Conservation (phyloP, 2,329 filamentous ascomycete genomes). For the Penicillium sp. region DNA sequence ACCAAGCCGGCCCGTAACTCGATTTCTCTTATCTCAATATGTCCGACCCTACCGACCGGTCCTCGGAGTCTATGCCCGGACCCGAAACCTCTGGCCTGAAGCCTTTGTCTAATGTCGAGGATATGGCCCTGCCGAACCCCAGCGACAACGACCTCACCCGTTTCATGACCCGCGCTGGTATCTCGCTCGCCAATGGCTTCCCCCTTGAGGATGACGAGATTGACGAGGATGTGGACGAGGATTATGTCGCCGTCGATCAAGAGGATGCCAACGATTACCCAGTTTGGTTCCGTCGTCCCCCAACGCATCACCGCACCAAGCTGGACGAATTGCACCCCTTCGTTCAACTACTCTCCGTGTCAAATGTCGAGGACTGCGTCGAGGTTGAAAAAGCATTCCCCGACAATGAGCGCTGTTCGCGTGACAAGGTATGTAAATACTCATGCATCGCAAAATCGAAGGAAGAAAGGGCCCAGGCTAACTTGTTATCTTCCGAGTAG, state of each 20-base stretch:
- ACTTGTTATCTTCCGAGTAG: slow-evolving; percentile 48
- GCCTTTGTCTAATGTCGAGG: slow-evolving; percentile 37
- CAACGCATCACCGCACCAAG: slow-evolving; percentile 40
- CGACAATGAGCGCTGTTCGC: slow-evolving; percentile 59
- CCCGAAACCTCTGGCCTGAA: slow-evolving; percentile 31
- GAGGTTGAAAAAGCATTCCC: slow-evolving; percentile 65
- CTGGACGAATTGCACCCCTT: slow-evolving; percentile 70
- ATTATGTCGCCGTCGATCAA: slow-evolving; percentile 48
- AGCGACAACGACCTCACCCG: slow-evolving; percentile 34
- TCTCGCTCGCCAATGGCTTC: slow-evolving; percentile 35
- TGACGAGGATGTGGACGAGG: slow-evolving; percentile 44
- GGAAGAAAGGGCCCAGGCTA: slow-evolving; percentile 7
- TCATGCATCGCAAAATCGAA: background rate
- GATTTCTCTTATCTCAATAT: slow-evolving; percentile 21
- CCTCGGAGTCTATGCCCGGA: slow-evolving; percentile 34
- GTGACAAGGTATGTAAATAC: slow-evolving; percentile 59
- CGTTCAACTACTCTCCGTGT: slow-evolving; percentile 69
- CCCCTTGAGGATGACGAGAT: slow-evolving; percentile 36
- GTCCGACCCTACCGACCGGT: slow-evolving; percentile 34
- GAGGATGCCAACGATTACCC: slow-evolving; percentile 45
- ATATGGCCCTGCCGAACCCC: slow-evolving; percentile 30
- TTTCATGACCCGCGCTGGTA: slow-evolving; percentile 32
- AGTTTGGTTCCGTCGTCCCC: slow-evolving; percentile 47
- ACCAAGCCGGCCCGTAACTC: slow-evolving; percentile 1
- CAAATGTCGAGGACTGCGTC: slow-evolving; percentile 58